Percentiles rank a stretch among this genome's conserved stretches.
Conservation (phyloP, 176 grass and related monocot species). For the Guadua angustifolia region DNA sequence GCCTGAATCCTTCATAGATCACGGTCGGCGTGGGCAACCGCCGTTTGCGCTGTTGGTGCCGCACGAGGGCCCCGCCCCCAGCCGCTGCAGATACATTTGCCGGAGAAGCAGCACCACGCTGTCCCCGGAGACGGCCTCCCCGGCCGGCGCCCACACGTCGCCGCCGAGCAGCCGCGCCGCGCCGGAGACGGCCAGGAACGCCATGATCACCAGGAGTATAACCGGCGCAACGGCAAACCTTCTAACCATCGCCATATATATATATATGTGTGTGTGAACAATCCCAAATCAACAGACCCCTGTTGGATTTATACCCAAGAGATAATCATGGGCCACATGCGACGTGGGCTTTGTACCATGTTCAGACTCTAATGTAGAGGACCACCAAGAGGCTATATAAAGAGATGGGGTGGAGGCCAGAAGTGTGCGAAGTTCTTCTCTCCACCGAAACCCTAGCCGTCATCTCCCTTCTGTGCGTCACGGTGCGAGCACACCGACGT, state of each 20-base stretch:
- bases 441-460: too few species aligned
- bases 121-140: not conserved
- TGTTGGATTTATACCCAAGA: too few species aligned
- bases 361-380: too few species aligned
- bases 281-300: not conserved
- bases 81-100: constrained; percentile 43
- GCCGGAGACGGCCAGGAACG: not conserved
- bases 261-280: not conserved
- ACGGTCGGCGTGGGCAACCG: constrained; percentile 27
- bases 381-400: too few species aligned
- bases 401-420: too few species aligned
- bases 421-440: too few species aligned
- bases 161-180: not conserved
- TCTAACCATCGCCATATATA: constrained; percentile 8
- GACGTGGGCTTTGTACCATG: too few species aligned
- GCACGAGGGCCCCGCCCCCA: constrained; percentile 42
- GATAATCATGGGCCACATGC: too few species aligned
- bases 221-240: not conserved
- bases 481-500: too few species aligned
- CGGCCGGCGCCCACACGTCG: not conserved
- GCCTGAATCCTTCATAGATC: constrained; percentile 24
- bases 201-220: not conserved
- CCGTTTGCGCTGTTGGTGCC: constrained; percentile 44
- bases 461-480: too few species aligned
- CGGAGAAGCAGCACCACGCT: not conserved